phyloP scores from a whole-genome alignment of 2,329 filamentous ascomycete species.

The Ophiostoma novo-ulmi region DNA sequence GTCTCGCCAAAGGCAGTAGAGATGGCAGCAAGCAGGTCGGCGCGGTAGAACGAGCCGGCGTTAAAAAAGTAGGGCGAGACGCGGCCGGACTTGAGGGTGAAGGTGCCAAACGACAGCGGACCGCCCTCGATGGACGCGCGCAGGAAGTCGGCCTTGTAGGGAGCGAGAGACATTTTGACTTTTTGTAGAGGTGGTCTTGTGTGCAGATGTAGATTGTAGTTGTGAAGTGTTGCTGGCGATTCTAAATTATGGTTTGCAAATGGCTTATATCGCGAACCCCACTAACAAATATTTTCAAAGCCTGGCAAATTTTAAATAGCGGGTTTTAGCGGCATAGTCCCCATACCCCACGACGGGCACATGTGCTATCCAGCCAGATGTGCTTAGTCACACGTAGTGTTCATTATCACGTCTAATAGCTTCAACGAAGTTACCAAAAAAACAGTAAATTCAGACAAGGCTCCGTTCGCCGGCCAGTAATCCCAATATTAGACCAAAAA shows the following conservation, averaged over 20 bases:
- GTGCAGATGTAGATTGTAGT: not conserved
- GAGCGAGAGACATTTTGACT: slow-evolving; percentile 39
- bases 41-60: slow-evolving; percentile 82
- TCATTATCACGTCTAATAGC: not conserved
- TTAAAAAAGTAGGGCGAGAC: slow-evolving; percentile 97
- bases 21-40: slow-evolving; percentile 70
- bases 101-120: slow-evolving; percentile 75
- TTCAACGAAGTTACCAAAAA: not conserved
- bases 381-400: not conserved
- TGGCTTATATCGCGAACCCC: slow-evolving; percentile 7
- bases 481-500: not conserved
- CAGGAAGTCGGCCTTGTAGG: slow-evolving; percentile 70
- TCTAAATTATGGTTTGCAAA: not conserved
- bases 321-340: not conserved
- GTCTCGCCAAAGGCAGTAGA: slow-evolving; percentile 72
- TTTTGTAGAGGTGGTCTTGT: not conserved
- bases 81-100: slow-evolving; percentile 88
- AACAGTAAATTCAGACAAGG: not conserved
- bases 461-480: not conserved
- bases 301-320: slow-evolving; percentile 3
- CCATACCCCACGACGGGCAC: not conserved
- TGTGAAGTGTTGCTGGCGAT: not conserved
- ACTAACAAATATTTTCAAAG: slow-evolving; percentile 12
- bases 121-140: slow-evolving; percentile 61
- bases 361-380: not conserved